These are phyloP conservation scores for Protomyces gravidus DNA, from an alignment of 1,139 yeast species.

Conservation along the genomic window DNA sequence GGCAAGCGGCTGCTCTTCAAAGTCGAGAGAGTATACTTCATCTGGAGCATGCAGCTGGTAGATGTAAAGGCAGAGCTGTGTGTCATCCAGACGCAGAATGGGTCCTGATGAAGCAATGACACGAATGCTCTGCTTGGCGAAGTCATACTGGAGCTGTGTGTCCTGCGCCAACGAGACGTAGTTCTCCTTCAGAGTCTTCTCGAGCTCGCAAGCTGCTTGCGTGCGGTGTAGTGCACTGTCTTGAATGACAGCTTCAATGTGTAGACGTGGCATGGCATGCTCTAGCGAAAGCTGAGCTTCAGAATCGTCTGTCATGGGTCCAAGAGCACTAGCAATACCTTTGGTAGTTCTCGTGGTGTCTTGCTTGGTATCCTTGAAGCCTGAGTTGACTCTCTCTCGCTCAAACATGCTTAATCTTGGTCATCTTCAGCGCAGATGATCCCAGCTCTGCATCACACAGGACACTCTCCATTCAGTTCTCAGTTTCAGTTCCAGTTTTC, in stretches of 20 bases:
- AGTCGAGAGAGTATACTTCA: neutral
- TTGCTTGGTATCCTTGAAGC: too few relatives aligned
- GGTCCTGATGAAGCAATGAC: constrained; percentile 34
- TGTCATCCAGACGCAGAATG: constrained; percentile 28
- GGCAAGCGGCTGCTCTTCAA: constrained; percentile 29
- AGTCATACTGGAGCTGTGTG: constrained; percentile 25
- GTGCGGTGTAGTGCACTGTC: neutral
- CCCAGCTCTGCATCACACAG: too few relatives aligned
- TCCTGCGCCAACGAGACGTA: constrained; percentile 31
- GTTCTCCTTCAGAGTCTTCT: constrained; percentile 31
- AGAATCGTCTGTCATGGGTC: too few relatives aligned
- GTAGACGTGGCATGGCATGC: too few relatives aligned
- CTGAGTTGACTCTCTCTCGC: too few relatives aligned
- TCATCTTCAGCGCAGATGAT: too few relatives aligned
- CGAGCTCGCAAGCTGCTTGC: constrained; percentile 24
- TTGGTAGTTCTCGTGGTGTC: too few relatives aligned
- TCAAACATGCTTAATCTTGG: too few relatives aligned
- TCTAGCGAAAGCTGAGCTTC: too few relatives aligned
- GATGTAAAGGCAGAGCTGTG: constrained; percentile 31
- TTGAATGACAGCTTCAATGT: neutral
- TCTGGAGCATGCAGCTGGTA: constrained; percentile 31
- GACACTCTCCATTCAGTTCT: too few relatives aligned
- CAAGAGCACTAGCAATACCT: too few relatives aligned
- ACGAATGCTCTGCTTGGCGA: constrained; percentile 28
- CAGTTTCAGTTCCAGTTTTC: too few relatives aligned